These are phyloP conservation scores for Bondarzewia mesenterica DNA, from an alignment of 1,284 basidiomycete genomes.

Conservation along the genomic window DNA sequence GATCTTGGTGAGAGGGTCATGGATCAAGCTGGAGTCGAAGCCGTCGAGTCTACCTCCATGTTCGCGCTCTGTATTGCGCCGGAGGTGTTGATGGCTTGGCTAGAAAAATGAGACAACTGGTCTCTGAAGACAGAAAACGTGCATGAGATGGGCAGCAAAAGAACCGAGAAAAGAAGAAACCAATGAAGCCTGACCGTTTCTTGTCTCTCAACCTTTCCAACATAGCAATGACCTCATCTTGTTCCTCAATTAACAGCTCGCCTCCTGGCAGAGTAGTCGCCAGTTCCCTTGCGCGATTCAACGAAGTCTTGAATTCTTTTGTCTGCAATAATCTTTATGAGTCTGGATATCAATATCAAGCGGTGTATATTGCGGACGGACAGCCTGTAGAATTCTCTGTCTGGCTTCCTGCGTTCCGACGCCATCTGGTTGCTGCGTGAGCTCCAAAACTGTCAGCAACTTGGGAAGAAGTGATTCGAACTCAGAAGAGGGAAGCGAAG, in stretches of 20 bases:
- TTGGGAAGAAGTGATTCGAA: slow-evolving; percentile 48
- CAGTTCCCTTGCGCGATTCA: slow-evolving; percentile 49
- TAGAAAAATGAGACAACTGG: slow-evolving; percentile 34
- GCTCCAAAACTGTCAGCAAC: slow-evolving; percentile 42
- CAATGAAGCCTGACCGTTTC: slow-evolving; percentile 37
- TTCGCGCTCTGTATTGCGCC: slow-evolving; percentile 15
- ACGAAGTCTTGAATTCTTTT: slow-evolving; percentile 50
- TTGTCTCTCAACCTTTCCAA: slow-evolving; percentile 47
- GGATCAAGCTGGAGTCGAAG: slow-evolving; percentile 32
- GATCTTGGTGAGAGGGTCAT: neutral
- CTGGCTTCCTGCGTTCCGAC: slow-evolving; percentile 44
- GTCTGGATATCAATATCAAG: neutral
- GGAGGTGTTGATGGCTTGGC: slow-evolving; percentile 18
- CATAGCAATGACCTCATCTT: slow-evolving; percentile 59
- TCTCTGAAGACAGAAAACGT: slow-evolving; percentile 18
- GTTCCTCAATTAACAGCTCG: slow-evolving; percentile 53
- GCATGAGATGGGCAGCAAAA: neutral
- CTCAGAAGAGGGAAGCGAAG: slow-evolving; percentile 30
- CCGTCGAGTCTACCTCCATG: slow-evolving; percentile 49
- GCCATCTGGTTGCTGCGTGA: slow-evolving; percentile 46
- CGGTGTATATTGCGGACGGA: slow-evolving; percentile 21
- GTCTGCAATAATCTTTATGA: slow-evolving; percentile 32
- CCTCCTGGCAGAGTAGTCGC: slow-evolving; percentile 53
- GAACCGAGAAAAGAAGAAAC: neutral
- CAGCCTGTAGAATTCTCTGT: slow-evolving; percentile 56